Percentiles rank a stretch among this genome's conserved stretches.
Evolutionary conservation across 768 basidiomycete species (phyloP).

Genomic region (Exsudoporus frostii): DNA sequence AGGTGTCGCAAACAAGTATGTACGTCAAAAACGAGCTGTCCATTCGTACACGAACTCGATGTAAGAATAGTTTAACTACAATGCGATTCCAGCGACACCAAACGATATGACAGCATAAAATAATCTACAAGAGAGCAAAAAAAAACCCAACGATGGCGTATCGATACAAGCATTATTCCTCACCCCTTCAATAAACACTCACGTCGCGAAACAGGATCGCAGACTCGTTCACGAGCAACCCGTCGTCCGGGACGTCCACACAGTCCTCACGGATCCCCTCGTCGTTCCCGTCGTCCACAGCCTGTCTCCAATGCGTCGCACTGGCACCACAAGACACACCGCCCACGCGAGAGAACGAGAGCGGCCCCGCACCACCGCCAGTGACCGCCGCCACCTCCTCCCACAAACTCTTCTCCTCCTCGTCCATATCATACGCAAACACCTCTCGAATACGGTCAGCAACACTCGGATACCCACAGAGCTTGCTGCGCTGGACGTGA

Average conservation of each 20-base stretch:
- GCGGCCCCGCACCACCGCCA: slow-evolving; percentile 5
- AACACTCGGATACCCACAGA: neutral
- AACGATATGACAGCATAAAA: slow-evolving; percentile 22
- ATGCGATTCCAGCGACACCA: neutral
- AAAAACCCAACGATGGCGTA: neutral
- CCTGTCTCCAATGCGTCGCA: neutral
- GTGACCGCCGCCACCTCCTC: slow-evolving; percentile 28
- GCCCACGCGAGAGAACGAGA: slow-evolving; percentile 16
- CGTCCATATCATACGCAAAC: slow-evolving; percentile 21
- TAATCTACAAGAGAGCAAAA: slow-evolving; percentile 10
- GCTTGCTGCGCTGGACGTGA: slow-evolving; percentile 8
- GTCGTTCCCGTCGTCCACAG: slow-evolving; percentile 1
- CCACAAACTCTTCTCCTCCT: slow-evolving; percentile 30
- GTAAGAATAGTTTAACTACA: too few species aligned
- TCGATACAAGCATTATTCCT: slow-evolving; percentile 7
- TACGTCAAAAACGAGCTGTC: too few species aligned
- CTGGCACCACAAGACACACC: slow-evolving; percentile 7
- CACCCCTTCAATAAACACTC: slow-evolving; percentile 19
- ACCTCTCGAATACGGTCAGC: slow-evolving; percentile 11
- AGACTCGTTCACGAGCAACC: slow-evolving; percentile 18
- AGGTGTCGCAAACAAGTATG: too few species aligned
- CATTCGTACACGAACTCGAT: too few species aligned
- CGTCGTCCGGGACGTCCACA: slow-evolving; percentile 17
- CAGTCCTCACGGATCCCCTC: slow-evolving; percentile 4
- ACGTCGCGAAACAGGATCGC: slow-evolving; percentile 18